Evolutionary conservation across 345 rosid species (phyloP), one percentile per base, ranked within the genome.

Genomic region (Balakata baccata): DNA sequence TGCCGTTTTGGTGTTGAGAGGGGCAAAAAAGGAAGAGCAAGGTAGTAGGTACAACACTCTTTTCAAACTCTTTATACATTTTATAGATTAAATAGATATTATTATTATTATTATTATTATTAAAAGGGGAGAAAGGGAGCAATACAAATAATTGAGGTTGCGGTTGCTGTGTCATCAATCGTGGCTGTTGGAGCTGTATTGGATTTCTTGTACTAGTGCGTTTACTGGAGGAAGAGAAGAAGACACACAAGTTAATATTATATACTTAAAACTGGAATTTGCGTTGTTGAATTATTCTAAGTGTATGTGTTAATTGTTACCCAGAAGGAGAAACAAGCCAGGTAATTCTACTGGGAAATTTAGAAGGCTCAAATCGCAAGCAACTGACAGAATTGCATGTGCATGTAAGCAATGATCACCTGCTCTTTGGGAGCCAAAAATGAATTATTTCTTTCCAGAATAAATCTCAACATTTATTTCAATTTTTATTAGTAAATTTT

Each of bases 191-290:
- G 57, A 45, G 62, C 78, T 69, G 57, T 85, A 11, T 50, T 80
- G 22, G 84, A 73, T 60, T 62, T 80, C 37, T 78, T 76, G 70
- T 83, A 75, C 64, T 78, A 57, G 72, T 67, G 22, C 47, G 47
- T 43, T 23, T 75, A 50, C 23, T 66, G 6, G 72, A 78, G 69
- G 69, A 87, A 63, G 83, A 67, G 67, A 78, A 60, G 69, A 79
- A 70, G 38, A 22, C 71, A 16, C 50, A 53, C 4, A 81, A 85
- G 86, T 84, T 50, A 18, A 37, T 41, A 65, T 16, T 2, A 37
- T 41, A 65, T 16, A 0, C 66, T 37, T 13, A 14, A 61, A 61
- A 18, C 18, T 29, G 64, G 18, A 34, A 37, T 37, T 34, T 62
- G 20, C 14, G 12, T 37, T 38, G 17, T 22, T 60, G 18, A 41